These are phyloP conservation scores for Laguncularia racemosa DNA, from an alignment of 345 rosid species.

Conservation along the genomic window DNA sequence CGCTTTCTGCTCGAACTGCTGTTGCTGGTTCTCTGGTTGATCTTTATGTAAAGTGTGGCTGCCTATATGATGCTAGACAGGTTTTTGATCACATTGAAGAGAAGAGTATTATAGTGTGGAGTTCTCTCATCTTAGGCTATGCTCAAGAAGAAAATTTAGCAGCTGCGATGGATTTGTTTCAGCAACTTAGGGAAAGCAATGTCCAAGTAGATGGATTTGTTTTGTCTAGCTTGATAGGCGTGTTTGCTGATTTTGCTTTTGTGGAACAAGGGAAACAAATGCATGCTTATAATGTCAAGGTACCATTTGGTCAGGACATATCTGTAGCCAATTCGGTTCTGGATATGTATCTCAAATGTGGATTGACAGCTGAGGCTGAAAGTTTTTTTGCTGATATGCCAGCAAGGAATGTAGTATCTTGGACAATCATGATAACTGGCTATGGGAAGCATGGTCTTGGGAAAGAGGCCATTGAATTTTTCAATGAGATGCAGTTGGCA, in stretches of 20 bases:
- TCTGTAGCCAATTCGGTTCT: conserved; percentile 63
- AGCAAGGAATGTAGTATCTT: conserved; percentile 60
- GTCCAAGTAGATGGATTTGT: conserved; percentile 47
- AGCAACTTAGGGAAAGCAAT: conserved; percentile 34
- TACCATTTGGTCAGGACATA: conserved; percentile 53
- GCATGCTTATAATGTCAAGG: conserved; percentile 58
- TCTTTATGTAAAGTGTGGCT: conserved; percentile 68
- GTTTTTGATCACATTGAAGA: conserved; percentile 47
- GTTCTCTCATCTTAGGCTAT: conserved; percentile 69
- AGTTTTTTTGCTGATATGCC: conserved; percentile 48
- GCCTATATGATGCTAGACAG: conserved; percentile 38
- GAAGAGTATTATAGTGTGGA: conserved; percentile 67
- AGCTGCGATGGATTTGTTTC: conserved; percentile 65
- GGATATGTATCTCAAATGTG: conserved; percentile 93
- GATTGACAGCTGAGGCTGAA: conserved; percentile 63
- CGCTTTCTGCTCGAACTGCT: conserved; percentile 24
- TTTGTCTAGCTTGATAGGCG: conserved; percentile 65
- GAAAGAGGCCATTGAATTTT: conserved; percentile 40
- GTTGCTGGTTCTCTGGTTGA: conserved; percentile 67
- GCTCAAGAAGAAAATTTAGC: conserved; percentile 63
- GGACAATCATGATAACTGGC: conserved; percentile 90
- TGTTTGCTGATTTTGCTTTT: conserved; percentile 80
- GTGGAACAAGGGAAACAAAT: conserved; percentile 80
- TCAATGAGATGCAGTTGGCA: conserved; percentile 42
- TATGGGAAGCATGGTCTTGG: conserved; percentile 90